Conservation (phyloP, 768 basidiomycete species). For the Suillus americanus region DNA sequence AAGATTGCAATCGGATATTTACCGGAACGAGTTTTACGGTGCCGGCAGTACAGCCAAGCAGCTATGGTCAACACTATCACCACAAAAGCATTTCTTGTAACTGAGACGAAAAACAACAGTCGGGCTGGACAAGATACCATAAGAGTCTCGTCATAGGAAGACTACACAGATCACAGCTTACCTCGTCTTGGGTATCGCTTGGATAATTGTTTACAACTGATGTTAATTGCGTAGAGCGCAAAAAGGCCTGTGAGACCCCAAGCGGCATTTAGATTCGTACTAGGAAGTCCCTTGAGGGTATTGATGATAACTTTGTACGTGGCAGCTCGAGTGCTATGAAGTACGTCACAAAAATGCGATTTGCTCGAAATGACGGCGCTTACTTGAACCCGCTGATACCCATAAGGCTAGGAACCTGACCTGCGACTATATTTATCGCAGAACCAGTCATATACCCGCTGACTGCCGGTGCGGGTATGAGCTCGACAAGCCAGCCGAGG, state of each 20-base stretch:
- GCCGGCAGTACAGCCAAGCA: conserved; percentile 80
- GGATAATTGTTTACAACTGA: conserved; percentile 46
- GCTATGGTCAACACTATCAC: conserved; percentile 84
- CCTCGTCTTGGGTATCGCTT: conserved; percentile 63
- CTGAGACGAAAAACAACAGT: conserved; percentile 74
- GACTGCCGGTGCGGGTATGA: conserved; percentile 85
- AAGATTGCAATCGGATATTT: conserved; percentile 86
- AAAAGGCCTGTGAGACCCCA: conserved; percentile 82
- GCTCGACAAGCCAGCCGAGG: conserved; percentile 92
- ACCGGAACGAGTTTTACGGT: conserved; percentile 54
- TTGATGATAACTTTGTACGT: conserved; percentile 92
- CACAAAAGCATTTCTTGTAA: conserved; percentile 84
- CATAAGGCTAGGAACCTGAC: conserved; percentile 89
- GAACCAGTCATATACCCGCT: conserved; percentile 97
- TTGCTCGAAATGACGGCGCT: conserved; percentile 24
- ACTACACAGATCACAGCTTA: conserved; percentile 29
- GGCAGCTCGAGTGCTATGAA: conserved; percentile 72
- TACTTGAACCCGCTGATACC: conserved; percentile 85
- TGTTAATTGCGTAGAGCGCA: conserved; percentile 68
- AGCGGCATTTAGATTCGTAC: conserved; percentile 78
- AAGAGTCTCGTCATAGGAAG: background rate
- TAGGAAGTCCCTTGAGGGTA: conserved; percentile 79
- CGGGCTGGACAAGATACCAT: conserved; percentile 44
- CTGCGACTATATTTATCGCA: conserved; percentile 87
- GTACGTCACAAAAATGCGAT: conserved; percentile 6